phyloP scores from a whole-genome alignment of 2,329 filamentous ascomycete genomes.

The Claviceps sorghi region DNA sequence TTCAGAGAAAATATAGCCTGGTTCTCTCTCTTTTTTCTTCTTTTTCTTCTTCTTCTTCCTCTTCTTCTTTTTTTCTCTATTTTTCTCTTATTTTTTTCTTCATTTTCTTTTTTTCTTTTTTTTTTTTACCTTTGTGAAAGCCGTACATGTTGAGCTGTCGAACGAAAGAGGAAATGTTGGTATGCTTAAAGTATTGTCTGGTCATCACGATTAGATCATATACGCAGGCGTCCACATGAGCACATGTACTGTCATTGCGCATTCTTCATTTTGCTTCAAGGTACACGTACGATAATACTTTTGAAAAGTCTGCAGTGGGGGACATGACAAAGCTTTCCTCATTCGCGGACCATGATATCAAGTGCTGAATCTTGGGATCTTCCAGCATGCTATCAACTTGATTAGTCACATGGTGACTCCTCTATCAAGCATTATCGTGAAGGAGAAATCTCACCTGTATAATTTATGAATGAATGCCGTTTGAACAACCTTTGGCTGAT shows the following conservation, averaged over 20 bases:
- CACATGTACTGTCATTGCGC: background rate
- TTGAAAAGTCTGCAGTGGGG: conserved; percentile 91
- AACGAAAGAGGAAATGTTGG: conserved; percentile 97
- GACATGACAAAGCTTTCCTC: conserved; percentile 99
- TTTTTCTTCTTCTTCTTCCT: too few species aligned
- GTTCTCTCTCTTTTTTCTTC: background rate
- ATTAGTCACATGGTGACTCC: background rate
- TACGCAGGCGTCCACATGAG: background rate
- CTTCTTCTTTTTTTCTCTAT: background rate
- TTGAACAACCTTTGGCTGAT: conserved; percentile 94
- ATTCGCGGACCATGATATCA: conserved; percentile 89
- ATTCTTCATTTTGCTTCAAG: background rate
- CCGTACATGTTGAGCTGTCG: conserved; percentile 98
- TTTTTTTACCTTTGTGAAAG: conserved; percentile 77
- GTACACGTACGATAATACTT: conserved; percentile 75
- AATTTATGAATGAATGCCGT: conserved; percentile 98
- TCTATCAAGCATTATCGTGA: background rate
- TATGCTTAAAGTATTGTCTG: conserved; percentile 98
- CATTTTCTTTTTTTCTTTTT: background rate
- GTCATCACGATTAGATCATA: conserved; percentile 4
- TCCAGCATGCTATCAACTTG: conserved; percentile 70
- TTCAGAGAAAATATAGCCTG: background rate
- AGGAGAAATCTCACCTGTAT: conserved; percentile 63
- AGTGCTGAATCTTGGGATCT: conserved; percentile 78
- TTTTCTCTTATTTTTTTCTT: background rate